These are phyloP conservation scores for Achaetomiella virescens DNA, from an alignment of 495 filamentous ascomycete genomes.

Conservation along the genomic window DNA sequence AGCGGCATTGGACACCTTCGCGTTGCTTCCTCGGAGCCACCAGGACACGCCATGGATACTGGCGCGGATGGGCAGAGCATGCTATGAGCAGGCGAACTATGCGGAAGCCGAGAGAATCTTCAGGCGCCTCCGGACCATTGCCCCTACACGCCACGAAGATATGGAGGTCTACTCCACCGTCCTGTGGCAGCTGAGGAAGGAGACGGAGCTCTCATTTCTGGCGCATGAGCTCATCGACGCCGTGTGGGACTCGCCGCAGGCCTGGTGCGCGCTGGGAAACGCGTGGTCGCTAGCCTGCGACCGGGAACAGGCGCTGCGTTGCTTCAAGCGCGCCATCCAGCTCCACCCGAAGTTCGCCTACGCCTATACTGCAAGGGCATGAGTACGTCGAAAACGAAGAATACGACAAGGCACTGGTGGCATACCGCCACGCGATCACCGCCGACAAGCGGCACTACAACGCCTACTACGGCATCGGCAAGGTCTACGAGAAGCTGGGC, in stretches of 20 bases:
- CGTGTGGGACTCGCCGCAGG: slow-evolving; percentile 81
- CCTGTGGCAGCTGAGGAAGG: slow-evolving; percentile 92
- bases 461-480: slow-evolving; percentile 91
- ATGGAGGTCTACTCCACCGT: slow-evolving; percentile 98
- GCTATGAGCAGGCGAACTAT: slow-evolving; percentile 84
- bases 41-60: slow-evolving; percentile 94
- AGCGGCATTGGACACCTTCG: slow-evolving; percentile 67
- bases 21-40: slow-evolving; percentile 61
- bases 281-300: slow-evolving; percentile 92
- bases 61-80: slow-evolving; percentile 78
- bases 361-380: slow-evolving; percentile 91
- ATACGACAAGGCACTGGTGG: slow-evolving; percentile 83
- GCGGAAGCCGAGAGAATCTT: slow-evolving; percentile 81
- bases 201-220: slow-evolving; percentile 84
- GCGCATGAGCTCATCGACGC: slow-evolving; percentile 82
- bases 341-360: slow-evolving; percentile 88
- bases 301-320: slow-evolving; percentile 88
- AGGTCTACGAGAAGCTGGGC: slow-evolving; percentile 89
- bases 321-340: slow-evolving; percentile 91
- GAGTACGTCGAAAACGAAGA: slow-evolving; percentile 97
- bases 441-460: slow-evolving; percentile 91
- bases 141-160: slow-evolving; percentile 75
- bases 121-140: slow-evolving; percentile 62
- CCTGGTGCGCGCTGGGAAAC: slow-evolving; percentile 94
- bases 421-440: slow-evolving; percentile 75